Evolutionary conservation across 2,329 filamentous ascomycete species (phyloP).

Genomic region (Geosmithia flava): DNA sequence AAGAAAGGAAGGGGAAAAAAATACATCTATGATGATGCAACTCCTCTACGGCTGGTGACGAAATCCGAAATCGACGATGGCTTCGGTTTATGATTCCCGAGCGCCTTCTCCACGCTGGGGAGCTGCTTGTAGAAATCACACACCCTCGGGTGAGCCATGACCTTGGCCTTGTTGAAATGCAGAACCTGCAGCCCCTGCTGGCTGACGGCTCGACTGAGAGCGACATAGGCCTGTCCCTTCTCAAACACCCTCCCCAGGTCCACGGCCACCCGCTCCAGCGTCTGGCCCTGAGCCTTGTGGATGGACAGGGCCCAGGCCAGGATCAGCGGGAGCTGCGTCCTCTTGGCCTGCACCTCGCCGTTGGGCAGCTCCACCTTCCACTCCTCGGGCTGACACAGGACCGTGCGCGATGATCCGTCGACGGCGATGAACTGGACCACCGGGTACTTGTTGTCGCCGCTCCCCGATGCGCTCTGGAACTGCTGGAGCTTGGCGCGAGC

Average conservation of each 20-base stretch:
- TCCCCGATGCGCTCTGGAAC: conserved; percentile 22
- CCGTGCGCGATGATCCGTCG: conserved; percentile 51
- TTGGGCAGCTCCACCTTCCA: conserved; percentile 98
- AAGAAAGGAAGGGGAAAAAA: neutral
- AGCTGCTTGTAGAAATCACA: conserved; percentile 75
- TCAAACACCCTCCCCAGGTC: conserved; percentile 89
- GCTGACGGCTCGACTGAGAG: conserved; percentile 80
- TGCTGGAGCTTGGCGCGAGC: conserved; percentile 44
- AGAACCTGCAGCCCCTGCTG: conserved; percentile 81
- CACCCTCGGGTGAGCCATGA: conserved; percentile 87
- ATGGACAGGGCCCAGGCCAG: conserved; percentile 95
- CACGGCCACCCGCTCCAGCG: conserved; percentile 85
- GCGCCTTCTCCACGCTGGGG: conserved; percentile 53
- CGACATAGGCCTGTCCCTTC: conserved; percentile 95
- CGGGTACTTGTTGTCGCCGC: conserved; percentile 52
- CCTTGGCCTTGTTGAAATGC: conserved; percentile 78
- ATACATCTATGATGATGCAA: neutral
- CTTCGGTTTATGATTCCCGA: conserved; percentile 10
- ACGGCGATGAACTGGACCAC: conserved; percentile 70
- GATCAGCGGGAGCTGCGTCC: conserved; percentile 74
- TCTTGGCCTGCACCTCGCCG: conserved; percentile 82
- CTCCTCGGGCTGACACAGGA: conserved; percentile 75
- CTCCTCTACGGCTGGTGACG: conserved; percentile 19
- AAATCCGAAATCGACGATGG: conserved; percentile 25
- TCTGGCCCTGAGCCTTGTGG: conserved; percentile 96